Evolutionary conservation across 2,329 filamentous ascomycete species (phyloP), one percentile per base, ranked within the genome.

Genomic region (Cercospora sesami): DNA sequence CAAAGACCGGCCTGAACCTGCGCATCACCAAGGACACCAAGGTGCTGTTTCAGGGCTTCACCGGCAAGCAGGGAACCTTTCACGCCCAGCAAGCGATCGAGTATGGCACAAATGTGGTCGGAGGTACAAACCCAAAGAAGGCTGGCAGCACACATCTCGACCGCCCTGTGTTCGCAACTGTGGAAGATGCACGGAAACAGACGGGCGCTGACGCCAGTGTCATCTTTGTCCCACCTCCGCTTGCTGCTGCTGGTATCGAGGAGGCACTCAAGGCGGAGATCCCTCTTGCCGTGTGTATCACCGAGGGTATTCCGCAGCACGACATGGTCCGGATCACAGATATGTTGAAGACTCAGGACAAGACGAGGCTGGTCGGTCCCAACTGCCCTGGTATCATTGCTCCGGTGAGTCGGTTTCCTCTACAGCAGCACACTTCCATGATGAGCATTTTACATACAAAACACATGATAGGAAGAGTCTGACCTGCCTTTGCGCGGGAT

Each of bases 301-400:
- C 94, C 69, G 94, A 98, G 86, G 94, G 94, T 80, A 97, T 97
- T 77, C 94, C 94, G 75, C 94, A 97, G 84, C 93, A 97, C 83
- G 94, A 99, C 85, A 99, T 99, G 95, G 93, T 98, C 77, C 93
- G 94, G 84, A 97, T 98, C 82, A 97, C 95, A 81, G 89, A 93
- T 81, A 97, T 98, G 82, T 88, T 99, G 80, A 98, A 97, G 88
- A 92, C 94, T 65, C 95, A 99, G 85, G 90, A 85, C 86, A 98
- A 98, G 89, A 97, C 94, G 75, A 91, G 95, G 80, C 88, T 99
- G 78, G 93, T 98, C 71, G 94, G 94, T 75, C 94, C 94, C 79
- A 99, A 98, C 87, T 99, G 95, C 86, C 95, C 95, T 73, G 95
- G 94, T 81, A 94, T 98, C 83, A 98, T 98, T 82, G 94, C 87